Base-by-base conservation (phyloP, 345 rosid genomes). In the Clarkia xantiana region DNA sequence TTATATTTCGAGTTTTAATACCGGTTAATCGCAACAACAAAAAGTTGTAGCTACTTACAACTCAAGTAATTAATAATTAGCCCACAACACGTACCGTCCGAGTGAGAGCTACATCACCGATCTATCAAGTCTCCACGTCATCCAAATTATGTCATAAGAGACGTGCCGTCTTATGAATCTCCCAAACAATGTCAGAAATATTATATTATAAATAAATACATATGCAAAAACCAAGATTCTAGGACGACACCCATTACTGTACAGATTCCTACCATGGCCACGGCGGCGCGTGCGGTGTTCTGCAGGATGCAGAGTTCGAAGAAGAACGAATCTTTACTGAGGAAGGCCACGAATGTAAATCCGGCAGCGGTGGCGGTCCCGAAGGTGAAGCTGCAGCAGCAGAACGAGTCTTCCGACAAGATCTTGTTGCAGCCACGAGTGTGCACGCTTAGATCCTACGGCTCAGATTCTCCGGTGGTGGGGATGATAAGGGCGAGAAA, bases 381-480 rank as follows among this genome's bases (percentile, higher is more conserved):
- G 67, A 69, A 61, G 59, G 56, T 57, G 62, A 76, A 48, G 65
- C 63, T 47, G 63, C 57, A 49, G 17, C 75, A 42, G 15, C 42
- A 52, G 3, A 81, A 74, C 59, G 46, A 44, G 1, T 81, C 74
- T 57, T 78, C 63, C 6, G 81, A 69, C 53, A 86, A 78, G 72
- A 81, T 83, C 52, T 41, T 83, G 49, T 64, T 79, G 64, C 97
- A 90, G 50, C 97, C 97, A 0, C 64, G 96, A 66, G 48, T 90
- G 47, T 90, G 96, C 44, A 81, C 90, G 42, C 57, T 90, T 67
- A 79, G 97, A 72, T 77, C 94, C 39, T 90, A 81, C 64, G 94
- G 82, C 1, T 68, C 94, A 10, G 89, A 79, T 23, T 71, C 71
- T 10, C 55, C 48, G 13, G 11, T 48, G 12, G 42, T 57, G n/a